Base-by-base conservation (phyloP, 2,329 filamentous ascomycete species). In the Monilinia fructigena region DNA sequence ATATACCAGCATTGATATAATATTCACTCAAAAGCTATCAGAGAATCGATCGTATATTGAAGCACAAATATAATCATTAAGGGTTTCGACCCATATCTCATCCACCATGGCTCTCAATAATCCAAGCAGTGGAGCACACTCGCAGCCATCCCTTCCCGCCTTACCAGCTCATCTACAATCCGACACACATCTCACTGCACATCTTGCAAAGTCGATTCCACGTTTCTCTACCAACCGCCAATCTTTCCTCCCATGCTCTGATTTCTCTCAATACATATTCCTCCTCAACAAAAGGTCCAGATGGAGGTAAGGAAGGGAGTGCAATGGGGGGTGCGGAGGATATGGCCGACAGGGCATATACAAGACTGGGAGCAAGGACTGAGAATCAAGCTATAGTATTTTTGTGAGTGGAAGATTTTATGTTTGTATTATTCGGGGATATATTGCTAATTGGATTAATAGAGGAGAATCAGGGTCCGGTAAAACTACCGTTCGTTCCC, bases 401-500 rank as follows among this genome's bases (percentile, higher is more conserved):
- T 74, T 80, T 99, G 93, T 97, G 85, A 82, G 92, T 85, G 35
- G 40, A 45, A 53, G 20, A 60, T 23, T 11, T 4, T 4, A 26
- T 26, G 26, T 42, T n/a, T 6, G 28, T 16, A 31, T 45, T 26
- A 8, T 42, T 10, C 7, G 1, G 2, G 23, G 47, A 38, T 14
- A 26, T 23, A 3, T 58, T 55, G 54, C 68, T 73, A 67, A 72
- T 64, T 20, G 26, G 65, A 54, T 62, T 60, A 7, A 54, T 71
- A 97, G 93, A 71, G 95, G 95, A 78, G 95, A 99, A 84, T 96
- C 93, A 66, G 95, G 95, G 55, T 89, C 95, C 42, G 95, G 95
- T 73, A 99, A 99, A 81, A 97, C 95, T 0, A 99, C 95, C 0
- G 83, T 98, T 74, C 89, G 95, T 69, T 91, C 92, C 54, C 95